Evolutionary conservation across 2,329 filamentous ascomycete species (phyloP), one percentile per base, ranked within the genome.

Genomic region (Dothiorella sarmentorum): DNA sequence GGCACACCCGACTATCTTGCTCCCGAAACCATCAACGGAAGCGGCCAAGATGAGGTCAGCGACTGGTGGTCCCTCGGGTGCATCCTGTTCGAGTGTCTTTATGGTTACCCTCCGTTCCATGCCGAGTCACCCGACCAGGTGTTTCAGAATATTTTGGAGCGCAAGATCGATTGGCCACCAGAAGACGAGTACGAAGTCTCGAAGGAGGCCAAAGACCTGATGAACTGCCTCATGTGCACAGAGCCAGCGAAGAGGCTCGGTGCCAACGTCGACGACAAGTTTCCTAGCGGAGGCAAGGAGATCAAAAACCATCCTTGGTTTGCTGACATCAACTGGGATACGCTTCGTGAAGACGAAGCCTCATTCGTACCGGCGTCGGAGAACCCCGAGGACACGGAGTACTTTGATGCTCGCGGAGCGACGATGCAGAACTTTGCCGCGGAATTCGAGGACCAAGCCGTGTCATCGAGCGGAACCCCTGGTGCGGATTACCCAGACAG

Each of bases 51-150:
- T 68, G 93, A 97, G 73, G 94, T 93, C 65, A 97, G 94, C 70
- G 94, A 99, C 85, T 99, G 94, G 94, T 99, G 94, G 94, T 97
- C 94, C 20, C 82, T 99, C n/a, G 94, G 94, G 0, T 99, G 95
- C 72, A 97, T 99, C 66, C 78, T 97, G 73, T 99, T 97, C 67
- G 94, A 99, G 68, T 97, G 96, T 64, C 78, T 99, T 2, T 97
- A 90, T 68, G 94, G 94, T 1, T 88, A 90, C 60, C 94, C 94
- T 0, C 94, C 94, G 0, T 99, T 99, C 73, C 91, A 97, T 71
- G 94, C 91, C 1, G 80, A 82, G 18, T 91, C 92, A 47, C 91
- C 94, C 0, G 94, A 99, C 66, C 82, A 94, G 66, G 94, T 99
- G 1, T 99, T 99, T 69, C 90, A 97, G 66, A 99, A 99, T 67